phyloP scores from a whole-genome alignment of 805 yeast species.

The Candida broadrunensis region DNA sequence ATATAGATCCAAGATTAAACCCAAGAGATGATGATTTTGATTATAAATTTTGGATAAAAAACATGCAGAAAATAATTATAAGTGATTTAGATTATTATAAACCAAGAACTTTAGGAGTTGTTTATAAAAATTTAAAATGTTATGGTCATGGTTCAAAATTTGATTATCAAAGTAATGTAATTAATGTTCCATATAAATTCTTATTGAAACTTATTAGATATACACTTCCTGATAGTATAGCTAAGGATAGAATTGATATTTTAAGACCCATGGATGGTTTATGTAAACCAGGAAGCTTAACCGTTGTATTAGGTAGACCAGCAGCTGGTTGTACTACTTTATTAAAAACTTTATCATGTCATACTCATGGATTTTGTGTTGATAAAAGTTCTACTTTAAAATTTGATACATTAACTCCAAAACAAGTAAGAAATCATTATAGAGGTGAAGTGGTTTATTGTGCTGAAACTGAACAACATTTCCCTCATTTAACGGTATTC shows the following conservation, averaged over 20 bases:
- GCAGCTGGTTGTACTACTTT: slow-evolving; percentile 79
- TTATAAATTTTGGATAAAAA: slow-evolving; percentile 60
- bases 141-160: slow-evolving; percentile 56
- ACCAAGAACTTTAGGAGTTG: slow-evolving; percentile 55
- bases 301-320: slow-evolving; percentile 76
- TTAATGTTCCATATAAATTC: slow-evolving; percentile 26
- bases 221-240: background rate
- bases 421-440: slow-evolving; percentile 48
- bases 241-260: slow-evolving; percentile 39
- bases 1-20: slow-evolving; percentile 42
- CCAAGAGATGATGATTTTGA: slow-evolving; percentile 52
- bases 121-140: slow-evolving; percentile 52
- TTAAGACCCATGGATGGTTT: slow-evolving; percentile 66
- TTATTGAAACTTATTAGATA: background rate
- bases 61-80: slow-evolving; percentile 46
- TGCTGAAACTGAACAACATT: slow-evolving; percentile 67
- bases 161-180: slow-evolving; percentile 55
- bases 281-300: slow-evolving; percentile 59
- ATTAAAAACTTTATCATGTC: slow-evolving; percentile 61
- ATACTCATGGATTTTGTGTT: slow-evolving; percentile 58
- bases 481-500: slow-evolving; percentile 66
- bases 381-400: slow-evolving; percentile 44
- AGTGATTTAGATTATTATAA: slow-evolving; percentile 57
- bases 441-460: slow-evolving; percentile 71
- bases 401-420: slow-evolving; percentile 54